Conservation (phyloP, 352 stramenopile genomes). For the Globisporangium cylindrosporum region DNA sequence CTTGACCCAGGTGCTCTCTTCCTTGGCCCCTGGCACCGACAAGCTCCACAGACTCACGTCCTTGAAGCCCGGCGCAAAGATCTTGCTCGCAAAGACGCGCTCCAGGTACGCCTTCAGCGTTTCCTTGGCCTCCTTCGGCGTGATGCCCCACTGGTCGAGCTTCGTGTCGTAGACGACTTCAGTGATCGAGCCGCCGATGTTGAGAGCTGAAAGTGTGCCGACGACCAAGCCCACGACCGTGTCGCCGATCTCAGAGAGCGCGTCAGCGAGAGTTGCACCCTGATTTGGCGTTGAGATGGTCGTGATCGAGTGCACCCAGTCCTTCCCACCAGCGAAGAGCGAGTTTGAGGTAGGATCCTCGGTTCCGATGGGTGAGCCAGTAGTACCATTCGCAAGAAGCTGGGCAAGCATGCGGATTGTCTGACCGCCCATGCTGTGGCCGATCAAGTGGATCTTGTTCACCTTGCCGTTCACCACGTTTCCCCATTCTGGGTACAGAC, state of each 20-base stretch:
- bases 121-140: constrained; percentile 24
- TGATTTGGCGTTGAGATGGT: constrained; percentile 63
- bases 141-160: constrained; percentile 56
- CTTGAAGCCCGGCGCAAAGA: constrained; percentile 32
- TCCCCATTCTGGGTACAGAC: constrained; percentile 51
- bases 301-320: constrained; percentile 72
- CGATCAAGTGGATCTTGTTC: constrained; percentile 67
- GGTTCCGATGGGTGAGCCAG: constrained; percentile 34
- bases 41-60: constrained; percentile 28
- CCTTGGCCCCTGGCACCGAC: constrained; percentile 24
- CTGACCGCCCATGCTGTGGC: constrained; percentile 80
- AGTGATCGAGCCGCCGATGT: constrained; percentile 26
- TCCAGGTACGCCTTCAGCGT: constrained; percentile 32
- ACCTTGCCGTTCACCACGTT: constrained; percentile 40
- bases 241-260: constrained; percentile 38
- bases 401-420: constrained; percentile 76
- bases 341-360: constrained; percentile 25
- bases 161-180: constrained; percentile 45
- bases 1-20: constrained; percentile 36
- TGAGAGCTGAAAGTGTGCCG: constrained; percentile 22
- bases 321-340: constrained; percentile 43
- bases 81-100: constrained; percentile 31
- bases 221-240: constrained; percentile 36
- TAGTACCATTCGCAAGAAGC: constrained; percentile 45
- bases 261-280: constrained; percentile 48